Evolutionary conservation across 108 stramenopile species (phyloP), one percentile per base, ranked within the genome.

Genomic region (Cyclostephanos tholiformis): DNA sequence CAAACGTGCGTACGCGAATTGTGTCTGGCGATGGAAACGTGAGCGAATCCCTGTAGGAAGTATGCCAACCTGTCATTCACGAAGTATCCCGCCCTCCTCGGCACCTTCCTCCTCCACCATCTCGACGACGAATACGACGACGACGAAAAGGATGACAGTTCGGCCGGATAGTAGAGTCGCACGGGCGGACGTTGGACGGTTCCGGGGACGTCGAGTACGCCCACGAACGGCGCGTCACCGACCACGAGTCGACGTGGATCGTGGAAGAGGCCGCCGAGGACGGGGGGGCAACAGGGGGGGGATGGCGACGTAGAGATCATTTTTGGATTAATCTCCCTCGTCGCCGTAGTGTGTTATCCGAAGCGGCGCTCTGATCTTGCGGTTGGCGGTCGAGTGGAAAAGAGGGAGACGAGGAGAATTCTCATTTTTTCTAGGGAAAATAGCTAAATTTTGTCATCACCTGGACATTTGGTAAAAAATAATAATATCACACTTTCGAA

Each of bases 161-260:
- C 19, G 23, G 79, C 79, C 2, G 79, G 79, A 63, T 74, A 80
- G 53, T 74, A 80, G 7, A 80, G 36, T 7, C 79, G 72, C 19
- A 80, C 67, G 0, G 79, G 79, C 32, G 79, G 79, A 17, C 67
- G 79, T 12, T 69, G 48, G 32, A 16, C 25, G n/a, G 66, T 52
- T 12, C 49, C 23, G 9, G 79, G 72, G 12, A 80, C 72, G 43
- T 80, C 79, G 27, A 80, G 62, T 0, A 80, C 79, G 9, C 79
- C 79, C 0, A 80, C 79, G 3, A 49, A 29, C 4, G 79, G 79
- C 1, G 79, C 79, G 26, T 69, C 63, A 17, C 79, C 79, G 10
- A 65, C 68, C n/a, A 80, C 39, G 12, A 80, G 52, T 0, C 26
- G 29, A 29, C 56, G 44, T n/a, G 79, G 79, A 0, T 72, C 73